Evolutionary conservation across 306 rosid genomes (phyloP), one percentile per base, ranked within the genome.

Genomic region (Prosopis cineraria): DNA sequence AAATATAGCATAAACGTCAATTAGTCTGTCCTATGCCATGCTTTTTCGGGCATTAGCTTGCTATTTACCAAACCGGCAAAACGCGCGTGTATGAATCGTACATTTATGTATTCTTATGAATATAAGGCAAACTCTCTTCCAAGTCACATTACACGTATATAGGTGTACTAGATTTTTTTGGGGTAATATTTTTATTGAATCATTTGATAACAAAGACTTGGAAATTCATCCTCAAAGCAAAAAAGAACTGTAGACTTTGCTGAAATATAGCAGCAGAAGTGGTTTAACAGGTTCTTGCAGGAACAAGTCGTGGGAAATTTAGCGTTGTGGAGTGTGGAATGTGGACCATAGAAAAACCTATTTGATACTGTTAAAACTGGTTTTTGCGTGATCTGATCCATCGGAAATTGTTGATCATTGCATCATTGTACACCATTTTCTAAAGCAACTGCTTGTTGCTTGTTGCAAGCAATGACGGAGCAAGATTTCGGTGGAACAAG

Each of bases 401-500:
- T 29, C 65, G 59, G 34, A 65, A 69, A 81, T 60, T 12, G 64
- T 59, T 36, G 88, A 77, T 37, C 17, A 5, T 34, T 34, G 19
- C 47, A 65, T 34, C 47, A 65, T 17, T 19, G 3, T 19, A 27
- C 44, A 33, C 43, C 41, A 31, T 76, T 81, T 78, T 74, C 66
- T 53, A 22, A 43, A 70, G 52, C 29, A 47, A 68, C 11, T 70
- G 27, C 27, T 64, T 64, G 7, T 52, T 52, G 25, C 11, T 17
- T 0, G 13, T 16, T 34, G 44, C 5, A 14, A 84, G 40, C 40
- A 71, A 71, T 72, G 25, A 19, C 13, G 30, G 63, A 56, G 37
- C 69, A 29, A 73, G 73, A 81, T 73, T 73, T 79, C 50, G 40
- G 83, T 55, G 88, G 85, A 84, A 85, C 85, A 87, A 84, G 84